A percentile compares a stretch with the other conserved stretches of the same genome.
phyloP scores from a whole-genome alignment of 2,329 filamentous ascomycete genomes.

The Stylonectria norvegica region DNA sequence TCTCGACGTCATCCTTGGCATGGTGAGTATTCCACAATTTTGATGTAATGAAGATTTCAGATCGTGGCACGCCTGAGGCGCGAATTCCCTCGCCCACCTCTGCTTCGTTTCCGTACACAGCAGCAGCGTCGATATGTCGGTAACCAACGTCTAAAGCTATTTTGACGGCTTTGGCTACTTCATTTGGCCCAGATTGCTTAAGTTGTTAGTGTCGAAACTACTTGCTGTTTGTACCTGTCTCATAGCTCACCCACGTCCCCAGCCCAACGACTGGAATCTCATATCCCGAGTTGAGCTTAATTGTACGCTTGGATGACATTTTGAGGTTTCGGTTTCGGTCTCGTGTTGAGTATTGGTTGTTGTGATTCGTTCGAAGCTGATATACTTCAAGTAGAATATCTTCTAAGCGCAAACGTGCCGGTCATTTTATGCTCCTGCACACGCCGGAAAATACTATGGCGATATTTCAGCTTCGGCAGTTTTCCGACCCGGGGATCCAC shows the following conservation, averaged over 20 bases:
- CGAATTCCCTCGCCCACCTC: constrained; percentile 38
- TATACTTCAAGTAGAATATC: too few species aligned
- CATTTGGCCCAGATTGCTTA: constrained; percentile 42
- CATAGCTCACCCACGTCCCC: constrained; percentile 31
- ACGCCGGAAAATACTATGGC: too few species aligned
- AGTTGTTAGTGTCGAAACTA: not conserved
- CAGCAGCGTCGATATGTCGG: constrained; percentile 45
- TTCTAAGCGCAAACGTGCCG: too few species aligned
- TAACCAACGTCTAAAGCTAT: constrained; percentile 42
- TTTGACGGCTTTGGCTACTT: constrained; percentile 42
- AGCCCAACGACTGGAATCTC: constrained; percentile 32
- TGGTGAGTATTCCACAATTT: constrained; percentile 59
- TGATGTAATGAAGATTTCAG: constrained; percentile 46
- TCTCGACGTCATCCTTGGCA: constrained; percentile 42
- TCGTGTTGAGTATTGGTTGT: too few species aligned
- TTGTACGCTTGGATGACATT: constrained; percentile 24
- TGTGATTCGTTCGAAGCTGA: too few species aligned
- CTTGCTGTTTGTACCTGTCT: not conserved
- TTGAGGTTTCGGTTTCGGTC: too few species aligned
- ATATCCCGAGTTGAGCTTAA: constrained; percentile 32
- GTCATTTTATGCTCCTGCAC: too few species aligned
- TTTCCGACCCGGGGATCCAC: too few species aligned
- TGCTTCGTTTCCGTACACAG: constrained; percentile 41
- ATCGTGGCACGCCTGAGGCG: constrained; percentile 31
- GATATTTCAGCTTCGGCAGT: too few species aligned